Conservation (phyloP, 2,329 filamentous ascomycete species). For the Diaporthe australafricana region DNA sequence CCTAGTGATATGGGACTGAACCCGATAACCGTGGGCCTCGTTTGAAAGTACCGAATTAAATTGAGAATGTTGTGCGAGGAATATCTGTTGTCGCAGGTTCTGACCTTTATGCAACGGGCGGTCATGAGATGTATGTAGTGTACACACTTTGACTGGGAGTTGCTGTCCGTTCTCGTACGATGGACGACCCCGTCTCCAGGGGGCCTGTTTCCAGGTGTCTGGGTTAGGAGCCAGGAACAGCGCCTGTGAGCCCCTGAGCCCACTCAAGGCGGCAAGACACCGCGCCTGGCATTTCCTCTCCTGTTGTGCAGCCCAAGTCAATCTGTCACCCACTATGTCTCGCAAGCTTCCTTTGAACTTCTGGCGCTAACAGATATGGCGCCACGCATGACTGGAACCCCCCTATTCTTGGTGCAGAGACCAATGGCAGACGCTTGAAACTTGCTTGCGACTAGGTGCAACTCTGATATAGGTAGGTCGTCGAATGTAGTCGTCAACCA, state of each 20-base stretch:
- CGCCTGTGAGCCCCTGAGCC: not conserved
- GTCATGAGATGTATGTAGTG: too few species aligned
- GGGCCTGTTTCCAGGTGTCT: too few species aligned
- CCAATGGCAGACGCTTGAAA: conserved; percentile 4
- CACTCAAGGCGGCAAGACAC: not conserved
- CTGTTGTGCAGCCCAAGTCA: conserved; percentile 4
- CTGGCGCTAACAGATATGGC: not conserved
- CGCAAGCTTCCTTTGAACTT: not conserved
- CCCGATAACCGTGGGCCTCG: too few species aligned
- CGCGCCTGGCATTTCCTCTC: not conserved
- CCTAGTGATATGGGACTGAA: not conserved
- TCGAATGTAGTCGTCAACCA: not conserved
- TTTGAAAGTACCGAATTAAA: not conserved
- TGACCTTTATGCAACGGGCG: not conserved
- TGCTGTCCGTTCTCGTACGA: not conserved
- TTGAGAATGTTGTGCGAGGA: not conserved
- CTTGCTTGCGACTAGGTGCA: conserved; percentile 5
- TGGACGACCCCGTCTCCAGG: not conserved
- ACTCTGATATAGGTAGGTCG: conserved; percentile 6
- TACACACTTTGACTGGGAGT: too few species aligned
- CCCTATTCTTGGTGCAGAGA: conserved; percentile 1
- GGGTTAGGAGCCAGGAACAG: not conserved
- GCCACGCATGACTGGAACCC: not conserved
- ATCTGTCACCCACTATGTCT: conserved; percentile 12
- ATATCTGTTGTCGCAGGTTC: not conserved